A percentile compares a stretch with the other conserved stretches of the same genome.
These are phyloP conservation scores for Tuber indicum DNA, from an alignment of 495 filamentous ascomycete species.

Conservation along the genomic window DNA sequence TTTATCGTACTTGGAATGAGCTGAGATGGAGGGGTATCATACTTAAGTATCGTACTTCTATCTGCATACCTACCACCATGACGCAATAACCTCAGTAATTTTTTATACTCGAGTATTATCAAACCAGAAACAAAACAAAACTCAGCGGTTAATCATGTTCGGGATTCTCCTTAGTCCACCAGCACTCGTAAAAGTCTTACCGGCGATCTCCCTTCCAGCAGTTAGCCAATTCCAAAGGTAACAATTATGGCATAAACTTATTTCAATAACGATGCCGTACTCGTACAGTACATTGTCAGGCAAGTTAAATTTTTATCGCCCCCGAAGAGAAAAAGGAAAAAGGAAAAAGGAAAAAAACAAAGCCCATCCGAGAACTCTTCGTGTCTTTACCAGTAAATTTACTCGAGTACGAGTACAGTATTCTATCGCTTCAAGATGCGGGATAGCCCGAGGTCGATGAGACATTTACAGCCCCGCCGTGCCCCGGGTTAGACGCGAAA, in stretches of 20 bases:
- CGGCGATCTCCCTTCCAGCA: not conserved
- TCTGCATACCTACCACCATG: not conserved
- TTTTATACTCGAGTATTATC: not conserved
- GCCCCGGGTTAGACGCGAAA: not conserved
- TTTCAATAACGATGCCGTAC: not conserved
- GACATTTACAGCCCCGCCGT: not conserved
- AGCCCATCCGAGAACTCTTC: not conserved
- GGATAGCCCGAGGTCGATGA: not conserved
- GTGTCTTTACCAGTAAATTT: not conserved
- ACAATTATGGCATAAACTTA: not conserved
- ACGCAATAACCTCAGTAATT: not conserved
- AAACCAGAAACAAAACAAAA: not conserved
- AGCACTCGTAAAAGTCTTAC: not conserved
- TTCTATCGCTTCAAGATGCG: not conserved
- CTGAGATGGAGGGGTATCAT: not conserved
- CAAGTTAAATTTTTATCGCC: not conserved
- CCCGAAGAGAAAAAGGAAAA: not conserved
- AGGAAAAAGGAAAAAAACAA: not conserved
- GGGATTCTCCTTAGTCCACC: not conserved
- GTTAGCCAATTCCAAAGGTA: slow-evolving; percentile 1
- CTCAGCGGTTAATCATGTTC: not conserved
- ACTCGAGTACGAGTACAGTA: no score
- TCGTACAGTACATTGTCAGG: not conserved
- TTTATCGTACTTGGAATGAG: not conserved
- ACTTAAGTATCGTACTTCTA: not conserved